Conservation (phyloP, 805 yeast species). For the Myxozyma udenii region DNA sequence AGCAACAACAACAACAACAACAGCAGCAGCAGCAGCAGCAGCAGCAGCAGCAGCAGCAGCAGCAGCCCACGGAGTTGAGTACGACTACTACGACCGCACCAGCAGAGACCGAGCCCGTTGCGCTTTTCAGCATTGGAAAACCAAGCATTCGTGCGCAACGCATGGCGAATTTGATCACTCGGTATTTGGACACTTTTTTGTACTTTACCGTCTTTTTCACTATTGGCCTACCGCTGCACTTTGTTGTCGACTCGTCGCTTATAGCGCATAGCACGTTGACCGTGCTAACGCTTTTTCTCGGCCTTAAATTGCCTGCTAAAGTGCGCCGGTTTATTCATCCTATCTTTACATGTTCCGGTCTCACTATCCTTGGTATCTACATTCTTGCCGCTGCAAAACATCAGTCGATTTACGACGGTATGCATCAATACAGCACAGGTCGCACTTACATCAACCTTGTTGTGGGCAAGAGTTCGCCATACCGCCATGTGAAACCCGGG, state of each 20-base stretch:
- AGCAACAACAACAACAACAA: neutral
- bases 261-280: constrained; percentile 63
- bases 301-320: constrained; percentile 47
- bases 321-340: constrained; percentile 63
- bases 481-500: constrained; percentile 57
- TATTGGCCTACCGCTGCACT: constrained; percentile 60
- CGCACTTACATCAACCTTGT: constrained; percentile 61
- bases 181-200: constrained; percentile 25
- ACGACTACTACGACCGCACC: neutral
- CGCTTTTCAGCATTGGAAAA: constrained; percentile 7
- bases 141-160: constrained; percentile 26
- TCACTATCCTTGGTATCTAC: constrained; percentile 61
- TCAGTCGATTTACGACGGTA: constrained; percentile 44
- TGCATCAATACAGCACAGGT: constrained; percentile 64
- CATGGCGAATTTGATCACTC: constrained; percentile 26
- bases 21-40: no score
- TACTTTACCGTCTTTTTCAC: constrained; percentile 43
- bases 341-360: constrained; percentile 60
- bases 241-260: constrained; percentile 53
- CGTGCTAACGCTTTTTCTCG: constrained; percentile 53
- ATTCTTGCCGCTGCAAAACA: constrained; percentile 55
- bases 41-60: neutral
- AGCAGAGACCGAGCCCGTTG: neutral
- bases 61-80: neutral
- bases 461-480: constrained; percentile 22